phyloP scores from a whole-genome alignment of 2,329 filamentous ascomycete species.

The Pestalotiopsis sp. region DNA sequence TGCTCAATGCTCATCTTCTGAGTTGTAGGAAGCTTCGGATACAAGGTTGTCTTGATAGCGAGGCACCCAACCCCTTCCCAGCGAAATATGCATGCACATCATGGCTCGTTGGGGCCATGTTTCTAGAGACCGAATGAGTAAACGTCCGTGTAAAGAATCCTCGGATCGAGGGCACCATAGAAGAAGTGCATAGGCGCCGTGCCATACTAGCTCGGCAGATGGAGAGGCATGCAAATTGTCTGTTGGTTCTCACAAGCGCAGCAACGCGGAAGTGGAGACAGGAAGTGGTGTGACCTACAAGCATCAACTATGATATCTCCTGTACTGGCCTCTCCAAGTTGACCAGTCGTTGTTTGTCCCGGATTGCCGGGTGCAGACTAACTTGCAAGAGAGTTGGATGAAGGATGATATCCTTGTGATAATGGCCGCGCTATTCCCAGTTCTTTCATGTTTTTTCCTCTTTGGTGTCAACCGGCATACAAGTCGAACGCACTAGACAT shows the following conservation, averaged over 20 bases:
- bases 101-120: neutral
- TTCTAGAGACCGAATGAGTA: neutral
- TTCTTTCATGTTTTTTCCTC: neutral
- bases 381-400: neutral
- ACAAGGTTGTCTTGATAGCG: neutral
- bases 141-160: too few relatives aligned
- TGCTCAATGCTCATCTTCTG: neutral
- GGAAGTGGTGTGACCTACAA: neutral
- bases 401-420: neutral
- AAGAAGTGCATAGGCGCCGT: conserved; percentile 31
- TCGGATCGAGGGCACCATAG: neutral
- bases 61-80: neutral
- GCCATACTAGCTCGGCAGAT: conserved; percentile 19
- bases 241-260: conserved; percentile 9
- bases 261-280: neutral
- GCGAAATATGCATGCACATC: neutral
- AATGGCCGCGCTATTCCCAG: neutral
- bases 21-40: neutral
- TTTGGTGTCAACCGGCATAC: neutral
- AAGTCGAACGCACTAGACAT: neutral
- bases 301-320: neutral
- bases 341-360: neutral
- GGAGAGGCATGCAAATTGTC: neutral
- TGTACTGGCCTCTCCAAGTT: neutral
- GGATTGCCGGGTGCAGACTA: neutral